Base-by-base conservation (phyloP, 2,329 filamentous ascomycete species). In the Calonectria pauciramosa region DNA sequence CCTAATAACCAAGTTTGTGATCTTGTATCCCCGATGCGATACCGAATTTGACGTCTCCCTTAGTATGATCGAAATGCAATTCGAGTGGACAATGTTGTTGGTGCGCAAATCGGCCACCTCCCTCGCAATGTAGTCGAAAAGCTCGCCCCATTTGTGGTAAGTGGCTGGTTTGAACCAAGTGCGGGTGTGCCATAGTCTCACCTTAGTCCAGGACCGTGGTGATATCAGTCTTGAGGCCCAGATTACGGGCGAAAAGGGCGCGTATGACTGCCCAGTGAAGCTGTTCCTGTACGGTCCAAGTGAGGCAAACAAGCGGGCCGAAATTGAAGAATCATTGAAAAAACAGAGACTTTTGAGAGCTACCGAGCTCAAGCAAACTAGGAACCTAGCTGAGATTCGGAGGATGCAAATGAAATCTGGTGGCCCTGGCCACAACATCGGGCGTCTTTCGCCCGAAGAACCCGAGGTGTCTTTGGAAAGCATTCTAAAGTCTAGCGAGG, bases 81-180 rank as follows among this genome's bases (percentile, higher is more conserved):
- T 72, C 91, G 92, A 7, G 91, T 97, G 1, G 89, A 94, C 79
- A 97, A 97, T 83, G 94, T 96, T 18, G 90, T 94, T 81, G 90
- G 91, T 20, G 83, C 84, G 10, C 95, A 97, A 80, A 94, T 98
- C 79, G 95, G 95, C 0, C 95, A 98, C 84, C 87, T 98, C 51
- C 93, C 94, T 9, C 88, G 91, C 16, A 87, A 85, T 1, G 81
- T 95, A 28, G 95, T 93, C 0, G 86, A 88, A n/a, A 96, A 94
- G 83, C 86, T 98, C 68, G 92, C 94, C 0, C 90, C 89, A 2
- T 95, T 95, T 81, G 88, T 97, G 82, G 93, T 93, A 83, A 80
- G 87, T 63, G 76, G 38, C 20, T 38, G 26, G 14, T 36, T 13
- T 30, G 8, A 32, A 60, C 23, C 20, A 23, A 26, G 10, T 28